phyloP scores from a whole-genome alignment of 2,329 filamentous ascomycete genomes.

The Epichloe sibirici region DNA sequence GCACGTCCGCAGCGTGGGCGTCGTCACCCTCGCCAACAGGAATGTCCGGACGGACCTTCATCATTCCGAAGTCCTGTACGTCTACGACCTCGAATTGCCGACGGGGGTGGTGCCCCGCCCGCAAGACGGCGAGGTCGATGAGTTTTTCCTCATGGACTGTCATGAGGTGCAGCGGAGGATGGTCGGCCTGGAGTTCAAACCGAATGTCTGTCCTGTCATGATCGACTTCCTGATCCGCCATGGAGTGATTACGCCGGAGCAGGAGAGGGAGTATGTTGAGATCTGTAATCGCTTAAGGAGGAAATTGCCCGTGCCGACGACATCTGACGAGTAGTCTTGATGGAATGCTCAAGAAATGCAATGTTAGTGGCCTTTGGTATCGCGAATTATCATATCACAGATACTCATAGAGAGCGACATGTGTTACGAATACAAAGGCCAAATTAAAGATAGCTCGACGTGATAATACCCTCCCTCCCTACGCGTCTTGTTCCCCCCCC shows the following conservation, averaged over 20 bases:
- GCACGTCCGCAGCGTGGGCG: conserved; percentile 16
- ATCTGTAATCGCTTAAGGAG: conserved; percentile 40
- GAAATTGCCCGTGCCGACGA: conserved; percentile 27
- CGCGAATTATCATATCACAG: too few relatives aligned
- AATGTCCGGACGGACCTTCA: conserved; percentile 14
- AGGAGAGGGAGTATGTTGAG: conserved; percentile 60
- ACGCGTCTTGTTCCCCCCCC: too few relatives aligned
- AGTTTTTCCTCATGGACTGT: conserved; percentile 57
- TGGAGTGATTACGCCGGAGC: conserved; percentile 59
- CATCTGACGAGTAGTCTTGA: conserved; percentile 9
- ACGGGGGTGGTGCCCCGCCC: conserved; percentile 50
- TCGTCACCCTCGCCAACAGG: conserved; percentile 21
- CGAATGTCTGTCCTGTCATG: conserved; percentile 66
- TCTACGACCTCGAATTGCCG: conserved; percentile 63
- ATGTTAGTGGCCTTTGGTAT: too few relatives aligned
- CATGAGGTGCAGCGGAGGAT: conserved; percentile 48
- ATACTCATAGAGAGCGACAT: too few relatives aligned
- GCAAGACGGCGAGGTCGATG: conserved; percentile 66
- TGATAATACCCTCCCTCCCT: too few relatives aligned
- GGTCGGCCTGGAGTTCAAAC: conserved; percentile 63
- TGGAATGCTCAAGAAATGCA: too few relatives aligned
- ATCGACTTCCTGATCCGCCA: conserved; percentile 75
- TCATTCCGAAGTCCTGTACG: conserved; percentile 40
- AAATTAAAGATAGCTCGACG: too few relatives aligned
- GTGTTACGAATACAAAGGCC: too few relatives aligned